A percentile compares a stretch with the other conserved stretches of the same genome.
Conservation (phyloP, 176 grass and related monocot genomes). For the Ensete ventricosum region DNA sequence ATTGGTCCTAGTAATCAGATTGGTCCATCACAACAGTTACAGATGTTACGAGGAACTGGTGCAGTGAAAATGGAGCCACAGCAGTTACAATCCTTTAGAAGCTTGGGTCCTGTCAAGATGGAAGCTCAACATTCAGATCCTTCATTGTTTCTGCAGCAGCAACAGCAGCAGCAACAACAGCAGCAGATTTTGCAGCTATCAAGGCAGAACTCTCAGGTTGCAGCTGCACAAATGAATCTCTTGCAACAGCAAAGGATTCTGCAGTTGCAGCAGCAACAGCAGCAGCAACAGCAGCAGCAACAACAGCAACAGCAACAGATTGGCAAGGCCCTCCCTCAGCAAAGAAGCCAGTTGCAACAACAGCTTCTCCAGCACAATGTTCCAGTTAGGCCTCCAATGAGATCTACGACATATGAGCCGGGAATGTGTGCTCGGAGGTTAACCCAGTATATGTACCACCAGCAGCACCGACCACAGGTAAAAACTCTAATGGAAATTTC, state of each 20-base stretch:
- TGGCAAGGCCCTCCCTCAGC: constrained; percentile 13
- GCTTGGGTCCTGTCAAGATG: constrained; percentile 67
- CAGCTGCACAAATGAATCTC: constrained; percentile 54
- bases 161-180: constrained; percentile 9
- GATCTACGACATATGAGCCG: constrained; percentile 56
- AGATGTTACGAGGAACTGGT: constrained; percentile 29
- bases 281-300: constrained; percentile 69
- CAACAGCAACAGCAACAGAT: constrained; percentile 47
- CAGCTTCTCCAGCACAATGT: constrained; percentile 57
- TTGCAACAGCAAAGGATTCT: constrained; percentile 56
- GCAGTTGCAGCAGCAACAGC: constrained; percentile 65
- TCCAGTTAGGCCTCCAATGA: constrained; percentile 38
- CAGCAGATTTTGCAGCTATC: constrained; percentile 57
- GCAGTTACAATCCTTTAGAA: constrained; percentile 56
- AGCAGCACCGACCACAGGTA: constrained; percentile 86
- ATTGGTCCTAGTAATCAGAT: constrained; percentile 41
- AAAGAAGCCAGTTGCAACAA: constrained; percentile 43
- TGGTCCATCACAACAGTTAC: constrained; percentile 15
- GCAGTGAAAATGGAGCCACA: constrained; percentile 59
- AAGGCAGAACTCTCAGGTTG: constrained; percentile 64
- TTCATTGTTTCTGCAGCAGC: constrained; percentile 41
- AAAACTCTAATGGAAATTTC: background rate
- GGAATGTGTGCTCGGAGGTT: constrained; percentile 85
- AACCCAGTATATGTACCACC: constrained; percentile 94
- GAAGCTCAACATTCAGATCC: constrained; percentile 47